These are phyloP conservation scores for Sporothrix brasiliensis DNA, from an alignment of 2,329 filamentous ascomycete species.

Conservation along the genomic window DNA sequence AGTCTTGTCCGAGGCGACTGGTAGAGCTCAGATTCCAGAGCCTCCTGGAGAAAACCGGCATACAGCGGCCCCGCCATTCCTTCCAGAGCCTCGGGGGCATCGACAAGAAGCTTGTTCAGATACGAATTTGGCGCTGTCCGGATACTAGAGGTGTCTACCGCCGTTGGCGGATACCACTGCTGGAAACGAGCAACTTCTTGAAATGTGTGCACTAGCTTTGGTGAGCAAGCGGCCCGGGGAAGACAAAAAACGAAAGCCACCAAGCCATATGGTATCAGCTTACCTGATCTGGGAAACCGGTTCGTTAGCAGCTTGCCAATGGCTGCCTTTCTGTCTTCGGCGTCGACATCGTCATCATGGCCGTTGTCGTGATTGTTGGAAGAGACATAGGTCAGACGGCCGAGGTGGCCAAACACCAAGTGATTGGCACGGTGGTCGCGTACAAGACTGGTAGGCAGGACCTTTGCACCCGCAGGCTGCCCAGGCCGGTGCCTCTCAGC, in stretches of 20 bases:
- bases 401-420: conserved; percentile 58
- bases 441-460: conserved; percentile 29
- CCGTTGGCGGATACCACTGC: conserved; percentile 39
- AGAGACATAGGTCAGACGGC: conserved; percentile 51
- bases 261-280: not conserved
- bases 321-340: not conserved
- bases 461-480: not conserved
- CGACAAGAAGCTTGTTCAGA: conserved; percentile 55
- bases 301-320: conserved; percentile 33
- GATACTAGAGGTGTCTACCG: not conserved
- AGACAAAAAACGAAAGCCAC: not conserved
- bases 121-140: conserved; percentile 41
- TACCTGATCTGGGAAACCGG: conserved; percentile 21
- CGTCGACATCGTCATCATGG: conserved; percentile 38
- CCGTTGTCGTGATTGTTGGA: conserved; percentile 36
- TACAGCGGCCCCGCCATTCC: conserved; percentile 43
- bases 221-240: not conserved
- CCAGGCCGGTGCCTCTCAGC: conserved; percentile 35
- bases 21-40: conserved; percentile 36
- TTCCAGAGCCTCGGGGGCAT: conserved; percentile 55
- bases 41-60: conserved; percentile 45
- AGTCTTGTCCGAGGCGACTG: conserved; percentile 28
- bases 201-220: conserved; percentile 34
- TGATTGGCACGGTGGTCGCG: conserved; percentile 48
- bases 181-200: conserved; percentile 39